Evolutionary conservation across 139 green algal genomes (phyloP), one percentile per base, ranked within the genome.

Genomic region (Parachlorella kessleri): DNA sequence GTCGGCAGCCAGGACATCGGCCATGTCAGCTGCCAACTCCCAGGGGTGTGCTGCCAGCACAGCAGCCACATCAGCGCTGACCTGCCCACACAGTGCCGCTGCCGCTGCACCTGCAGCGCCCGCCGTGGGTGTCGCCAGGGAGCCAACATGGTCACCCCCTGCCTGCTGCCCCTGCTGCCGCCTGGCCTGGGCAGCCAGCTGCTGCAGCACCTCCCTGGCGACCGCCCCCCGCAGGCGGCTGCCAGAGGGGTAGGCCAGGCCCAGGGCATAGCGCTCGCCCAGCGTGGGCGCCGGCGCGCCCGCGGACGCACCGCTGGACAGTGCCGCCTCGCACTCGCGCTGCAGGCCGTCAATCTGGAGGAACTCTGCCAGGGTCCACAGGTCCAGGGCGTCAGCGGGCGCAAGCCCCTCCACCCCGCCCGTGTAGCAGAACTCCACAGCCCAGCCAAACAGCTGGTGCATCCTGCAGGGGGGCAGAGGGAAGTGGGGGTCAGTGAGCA

Each of bases 321-420:
- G 48, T 18, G 21, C 48, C 0, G 73, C 38, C 59, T 82, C 76
- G 55, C 64, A 76, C 32, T 82, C 33, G 24, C 40, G 26, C 63
- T 82, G 76, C 41, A 82, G 37, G 9, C 21, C 64, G 72, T 82
- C 70, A 14, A 79, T 79, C 23, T 78, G 38, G 9, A 83, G 59
- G 59, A 48, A 83, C 55, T 79, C 78, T 10, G 78, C 78, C 18
- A 83, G 59, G 41, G 65, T 28, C 78, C 78, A 83, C 7, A 76
- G 69, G 24, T 78, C 55, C 26, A 71, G 32, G 28, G 68, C 68
- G 30, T 32, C 53, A 21, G 41, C 54, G 9, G 70, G 74, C n/a
- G 68, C 36, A 4, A 73, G 23, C 24, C 59, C 42, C 54, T 73
- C 6, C 30, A 79, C 30, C 4, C 55, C 24, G 6, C 78, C 70